A percentile compares a stretch with the other conserved stretches of the same genome.
Conservation (phyloP, 108 stramenopile species). For the Bacterosira constricta region DNA sequence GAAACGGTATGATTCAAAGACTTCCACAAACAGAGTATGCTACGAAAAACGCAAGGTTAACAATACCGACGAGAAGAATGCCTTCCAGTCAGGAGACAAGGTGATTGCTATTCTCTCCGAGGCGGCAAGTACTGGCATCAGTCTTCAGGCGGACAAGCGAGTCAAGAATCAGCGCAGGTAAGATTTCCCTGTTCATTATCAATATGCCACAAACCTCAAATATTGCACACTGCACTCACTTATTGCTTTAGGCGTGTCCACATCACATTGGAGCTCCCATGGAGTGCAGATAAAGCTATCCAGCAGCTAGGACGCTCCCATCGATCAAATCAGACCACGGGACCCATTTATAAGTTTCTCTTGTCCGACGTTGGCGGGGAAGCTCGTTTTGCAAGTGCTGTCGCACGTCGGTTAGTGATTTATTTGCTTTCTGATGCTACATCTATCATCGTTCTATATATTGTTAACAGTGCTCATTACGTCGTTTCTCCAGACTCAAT, state of each 20-base stretch:
- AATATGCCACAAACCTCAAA: too few relatives aligned
- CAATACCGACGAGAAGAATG: conserved; percentile 63
- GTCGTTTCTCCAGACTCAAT: too few relatives aligned
- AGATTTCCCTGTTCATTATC: too few relatives aligned
- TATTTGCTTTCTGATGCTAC: too few relatives aligned
- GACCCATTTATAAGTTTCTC: conserved; percentile 53
- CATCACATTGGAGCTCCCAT: conserved; percentile 79
- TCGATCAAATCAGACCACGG: conserved; percentile 53
- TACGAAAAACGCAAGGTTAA: conserved; percentile 44
- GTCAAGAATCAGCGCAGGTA: conserved; percentile 28
- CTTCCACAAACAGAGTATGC: not conserved
- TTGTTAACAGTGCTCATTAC: too few relatives aligned
- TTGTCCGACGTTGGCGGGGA: conserved; percentile 67
- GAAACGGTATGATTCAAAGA: not conserved
- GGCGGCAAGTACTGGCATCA: conserved; percentile 70
- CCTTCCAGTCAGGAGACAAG: conserved; percentile 63
- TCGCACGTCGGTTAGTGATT: conserved; percentile 60
- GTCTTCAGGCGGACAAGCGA: conserved; percentile 49
- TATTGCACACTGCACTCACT: too few relatives aligned
- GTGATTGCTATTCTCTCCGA: conserved; percentile 74
- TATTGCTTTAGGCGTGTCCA: conserved; percentile 66
- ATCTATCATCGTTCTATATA: too few relatives aligned
- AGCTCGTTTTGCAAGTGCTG: conserved; percentile 65
- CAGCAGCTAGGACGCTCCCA: conserved; percentile 77
- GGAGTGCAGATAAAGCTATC: conserved; percentile 78